Conservation (phyloP, 768 basidiomycete genomes). For the Boletus speciosus region DNA sequence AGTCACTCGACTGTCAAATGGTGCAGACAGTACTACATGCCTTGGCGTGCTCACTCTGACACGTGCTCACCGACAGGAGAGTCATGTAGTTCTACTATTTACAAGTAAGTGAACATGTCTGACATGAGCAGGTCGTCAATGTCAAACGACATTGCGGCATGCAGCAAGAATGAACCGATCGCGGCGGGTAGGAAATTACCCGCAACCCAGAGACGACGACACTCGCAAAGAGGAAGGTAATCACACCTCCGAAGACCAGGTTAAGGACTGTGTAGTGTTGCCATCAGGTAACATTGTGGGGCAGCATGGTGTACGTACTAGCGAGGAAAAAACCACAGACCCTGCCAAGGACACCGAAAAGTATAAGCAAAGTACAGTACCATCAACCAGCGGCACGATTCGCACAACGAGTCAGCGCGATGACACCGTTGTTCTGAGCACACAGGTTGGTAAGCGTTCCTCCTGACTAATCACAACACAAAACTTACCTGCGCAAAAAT, state of each 20-base stretch:
- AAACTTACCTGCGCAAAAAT: constrained; percentile 61
- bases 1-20: too few species aligned
- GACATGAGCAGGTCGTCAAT: constrained; percentile 68
- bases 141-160: constrained; percentile 63
- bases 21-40: too few species aligned
- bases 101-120: constrained; percentile 63
- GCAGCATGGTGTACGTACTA: constrained; percentile 36
- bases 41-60: too few species aligned
- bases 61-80: too few species aligned
- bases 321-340: constrained; percentile 81
- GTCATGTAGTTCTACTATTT: too few species aligned
- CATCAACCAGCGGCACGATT: constrained; percentile 74
- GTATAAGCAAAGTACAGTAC: constrained; percentile 76
- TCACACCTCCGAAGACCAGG: constrained; percentile 79
- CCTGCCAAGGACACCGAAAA: constrained; percentile 80
- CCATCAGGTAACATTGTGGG: background rate
- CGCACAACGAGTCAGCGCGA: constrained; percentile 81
- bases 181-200: constrained; percentile 62
- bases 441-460: background rate
- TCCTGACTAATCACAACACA: background rate
- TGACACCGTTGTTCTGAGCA: constrained; percentile 71
- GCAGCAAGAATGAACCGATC: constrained; percentile 64
- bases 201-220: constrained; percentile 70
- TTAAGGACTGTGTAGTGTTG: constrained; percentile 52
- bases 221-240: constrained; percentile 80